Percentiles rank a stretch among this genome's conserved stretches.
Evolutionary conservation across 2,329 filamentous ascomycete genomes (phyloP).

Genomic region (Aspergillus ibericus): DNA sequence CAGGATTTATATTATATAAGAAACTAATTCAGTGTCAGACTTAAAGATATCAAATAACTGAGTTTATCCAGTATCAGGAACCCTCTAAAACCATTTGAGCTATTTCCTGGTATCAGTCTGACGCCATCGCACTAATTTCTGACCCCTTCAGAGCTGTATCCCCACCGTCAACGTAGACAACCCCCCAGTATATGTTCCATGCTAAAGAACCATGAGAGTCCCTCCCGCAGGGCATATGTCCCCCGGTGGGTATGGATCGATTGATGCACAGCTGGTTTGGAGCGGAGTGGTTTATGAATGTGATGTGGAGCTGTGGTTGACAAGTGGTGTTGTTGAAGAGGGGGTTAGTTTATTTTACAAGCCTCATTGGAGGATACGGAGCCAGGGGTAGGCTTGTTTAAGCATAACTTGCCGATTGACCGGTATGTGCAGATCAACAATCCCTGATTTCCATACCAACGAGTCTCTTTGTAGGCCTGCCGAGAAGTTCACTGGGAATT

Average conservation of each 20-base stretch:
- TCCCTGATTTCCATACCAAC: neutral
- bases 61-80: neutral
- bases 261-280: conserved; percentile 45
- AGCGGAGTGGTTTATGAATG: conserved; percentile 48
- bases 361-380: neutral
- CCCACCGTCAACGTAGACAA: too few species aligned
- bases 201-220: conserved; percentile 42
- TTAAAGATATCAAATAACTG: neutral
- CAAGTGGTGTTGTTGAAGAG: conserved; percentile 29
- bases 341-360: neutral
- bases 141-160: neutral
- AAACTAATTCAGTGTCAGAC: neutral
- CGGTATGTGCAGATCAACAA: neutral
- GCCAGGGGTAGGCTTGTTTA: neutral
- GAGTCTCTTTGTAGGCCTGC: neutral
- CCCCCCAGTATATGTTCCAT: too few species aligned
- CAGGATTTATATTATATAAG: neutral
- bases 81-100: neutral
- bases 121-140: neutral
- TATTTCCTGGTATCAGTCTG: neutral
- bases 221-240: conserved; percentile 44
- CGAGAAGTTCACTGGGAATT: neutral
- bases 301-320: conserved; percentile 43
- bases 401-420: neutral
- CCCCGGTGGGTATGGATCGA: conserved; percentile 47